phyloP scores from a whole-genome alignment of 495 filamentous ascomycete species.

The Lepidopterella palustris region DNA sequence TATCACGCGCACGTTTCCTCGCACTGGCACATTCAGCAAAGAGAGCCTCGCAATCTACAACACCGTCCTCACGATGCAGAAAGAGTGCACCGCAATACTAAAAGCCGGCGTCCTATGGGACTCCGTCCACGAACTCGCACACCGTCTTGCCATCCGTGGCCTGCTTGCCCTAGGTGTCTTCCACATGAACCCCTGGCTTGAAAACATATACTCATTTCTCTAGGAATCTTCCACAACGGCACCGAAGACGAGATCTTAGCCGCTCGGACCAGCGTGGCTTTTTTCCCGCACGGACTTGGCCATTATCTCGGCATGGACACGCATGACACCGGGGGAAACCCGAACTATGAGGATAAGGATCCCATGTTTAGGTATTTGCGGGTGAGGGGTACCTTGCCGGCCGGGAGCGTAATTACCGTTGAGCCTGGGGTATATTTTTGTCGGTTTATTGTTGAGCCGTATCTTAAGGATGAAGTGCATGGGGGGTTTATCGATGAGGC shows the following conservation, averaged over 20 bases:
- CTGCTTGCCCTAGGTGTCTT: conserved; percentile 71
- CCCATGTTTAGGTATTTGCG: conserved; percentile 79
- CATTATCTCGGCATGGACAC: conserved; percentile 95
- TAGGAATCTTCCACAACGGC: no score
- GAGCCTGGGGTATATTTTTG: conserved; percentile 96
- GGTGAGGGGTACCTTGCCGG: conserved; percentile 68
- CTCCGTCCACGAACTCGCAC: conserved; percentile 69
- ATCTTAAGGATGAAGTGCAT: conserved; percentile 61
- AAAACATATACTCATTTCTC: no score
- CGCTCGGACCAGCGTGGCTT: conserved; percentile 69
- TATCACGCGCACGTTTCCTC: conserved; percentile 84
- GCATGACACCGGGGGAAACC: conserved; percentile 82
- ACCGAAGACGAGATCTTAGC: conserved; percentile 64
- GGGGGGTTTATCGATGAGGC: conserved; percentile 64
- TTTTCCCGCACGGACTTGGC: conserved; percentile 87
- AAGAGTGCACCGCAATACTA: conserved; percentile 61
- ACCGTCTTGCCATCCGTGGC: conserved; percentile 75
- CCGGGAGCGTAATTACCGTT: conserved; percentile 76
- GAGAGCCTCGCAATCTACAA: conserved; percentile 77
- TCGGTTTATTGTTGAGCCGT: conserved; percentile 83
- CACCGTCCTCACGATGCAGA: conserved; percentile 82
- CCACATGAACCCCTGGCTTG: no score
- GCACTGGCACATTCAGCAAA: conserved; percentile 64
- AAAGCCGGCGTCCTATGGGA: conserved; percentile 81
- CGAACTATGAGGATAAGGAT: conserved; percentile 79